Evolutionary conservation across 805 yeast species (phyloP), one percentile per base, ranked within the genome.

Genomic region (Blastobotrys attinorum): DNA sequence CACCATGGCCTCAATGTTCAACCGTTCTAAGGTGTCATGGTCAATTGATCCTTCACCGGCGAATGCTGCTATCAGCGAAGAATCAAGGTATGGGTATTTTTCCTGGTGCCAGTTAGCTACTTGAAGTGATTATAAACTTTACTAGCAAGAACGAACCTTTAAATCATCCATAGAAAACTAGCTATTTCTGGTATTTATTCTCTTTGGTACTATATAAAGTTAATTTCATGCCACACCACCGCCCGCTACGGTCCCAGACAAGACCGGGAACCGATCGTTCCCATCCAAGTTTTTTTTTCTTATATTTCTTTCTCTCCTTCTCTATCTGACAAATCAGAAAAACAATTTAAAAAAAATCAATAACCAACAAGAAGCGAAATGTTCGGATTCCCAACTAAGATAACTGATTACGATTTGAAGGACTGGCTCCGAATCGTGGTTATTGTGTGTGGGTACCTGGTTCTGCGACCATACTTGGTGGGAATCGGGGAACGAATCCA

Each of bases 361-460:
- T n/a, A n/a, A n/a, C n/a, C n/a, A n/a, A n/a, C n/a, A n/a, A n/a
- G n/a, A n/a, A n/a, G n/a, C n/a, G n/a, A 39, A 11, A 53, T 60
- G 58, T 57, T 57, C 44, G 65, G 65, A 17, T 60, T 61, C 41
- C 65, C 65, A 1, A 55, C 54, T 25, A 37, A 43, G 7, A 25
- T 58, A 33, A 31, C 51, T 32, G 56, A 59, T 32, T 61, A 57
- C 48, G 46, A 45, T n/a, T 42, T 53, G 22, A 53, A 50, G 39
- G 57, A 62, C 39, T 61, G 56, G 39, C 49, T 62, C 16, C 60
- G 66, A 4, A 44, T 62, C 23, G 50, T 56, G 25, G 39, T 58
- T 11, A 51, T 61, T 31, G 40, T 61, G 23, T 47, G 58, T 31
- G 52, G 47, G 22, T 62, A 62, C 44, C 29, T 61, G 27, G 39